Percentiles rank a stretch among this genome's conserved stretches.
phyloP scores from a whole-genome alignment of 805 yeast species.

The Nakazawaea molendinolei region DNA sequence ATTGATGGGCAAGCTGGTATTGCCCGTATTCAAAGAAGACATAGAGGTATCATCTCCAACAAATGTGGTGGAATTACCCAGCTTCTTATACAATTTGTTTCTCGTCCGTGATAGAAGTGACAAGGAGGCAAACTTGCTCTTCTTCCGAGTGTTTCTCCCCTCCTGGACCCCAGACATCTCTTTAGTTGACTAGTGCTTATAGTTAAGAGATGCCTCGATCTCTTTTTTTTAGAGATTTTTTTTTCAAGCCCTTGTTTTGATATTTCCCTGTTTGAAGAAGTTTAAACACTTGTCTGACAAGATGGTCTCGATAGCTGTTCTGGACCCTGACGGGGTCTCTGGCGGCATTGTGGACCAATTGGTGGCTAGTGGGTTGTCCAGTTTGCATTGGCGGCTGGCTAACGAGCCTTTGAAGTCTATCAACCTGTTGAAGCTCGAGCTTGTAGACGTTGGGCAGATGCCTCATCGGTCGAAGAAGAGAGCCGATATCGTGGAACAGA shows the following conservation, averaged over 20 bases:
- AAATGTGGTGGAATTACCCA: constrained; percentile 5
- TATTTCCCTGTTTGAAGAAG: background rate
- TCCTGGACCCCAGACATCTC: too few relatives aligned
- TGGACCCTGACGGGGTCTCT: constrained; percentile 67
- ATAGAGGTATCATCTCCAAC: constrained; percentile 4
- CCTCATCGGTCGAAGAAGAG: constrained; percentile 1
- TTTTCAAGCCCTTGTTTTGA: constrained; percentile 1
- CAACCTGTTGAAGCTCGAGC: constrained; percentile 45
- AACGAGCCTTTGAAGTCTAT: constrained; percentile 57
- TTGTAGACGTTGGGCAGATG: too few relatives aligned
- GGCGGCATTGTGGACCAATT: constrained; percentile 38
- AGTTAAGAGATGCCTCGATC: background rate
- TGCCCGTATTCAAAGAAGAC: constrained; percentile 1
- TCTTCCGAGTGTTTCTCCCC: too few relatives aligned
- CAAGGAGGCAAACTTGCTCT: constrained; percentile 4
- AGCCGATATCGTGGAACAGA: constrained; percentile 11
- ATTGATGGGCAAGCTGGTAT: constrained; percentile 6
- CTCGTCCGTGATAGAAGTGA: constrained; percentile 7
- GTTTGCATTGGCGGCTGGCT: constrained; percentile 61
- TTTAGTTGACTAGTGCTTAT: too few relatives aligned
- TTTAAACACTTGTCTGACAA: too few relatives aligned
- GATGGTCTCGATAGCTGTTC: constrained; percentile 44
- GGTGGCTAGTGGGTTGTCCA: constrained; percentile 45
- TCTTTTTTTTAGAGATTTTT: background rate
- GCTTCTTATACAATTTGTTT: constrained; percentile 3